Evolutionary conservation across 352 stramenopile species (phyloP).

Genomic region (Phytopythium sindhum): DNA sequence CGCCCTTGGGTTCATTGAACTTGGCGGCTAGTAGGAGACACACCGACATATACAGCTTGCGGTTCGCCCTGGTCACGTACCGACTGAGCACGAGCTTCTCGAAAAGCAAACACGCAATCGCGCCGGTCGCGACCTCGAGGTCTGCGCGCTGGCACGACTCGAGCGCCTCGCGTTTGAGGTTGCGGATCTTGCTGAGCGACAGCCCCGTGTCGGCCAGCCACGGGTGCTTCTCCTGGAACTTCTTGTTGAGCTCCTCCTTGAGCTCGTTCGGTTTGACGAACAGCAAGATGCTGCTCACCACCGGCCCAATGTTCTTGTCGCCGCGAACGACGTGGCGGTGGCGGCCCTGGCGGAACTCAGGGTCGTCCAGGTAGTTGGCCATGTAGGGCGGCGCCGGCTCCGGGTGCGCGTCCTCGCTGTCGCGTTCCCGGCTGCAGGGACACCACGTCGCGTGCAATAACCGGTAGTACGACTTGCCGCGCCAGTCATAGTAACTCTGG

Average conservation of each 20-base stretch:
- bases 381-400: constrained; percentile 41
- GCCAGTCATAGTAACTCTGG: constrained; percentile 73
- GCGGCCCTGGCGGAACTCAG: constrained; percentile 75
- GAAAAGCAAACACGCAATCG: constrained; percentile 96
- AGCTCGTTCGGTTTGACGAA: constrained; percentile 95
- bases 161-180: constrained; percentile 90
- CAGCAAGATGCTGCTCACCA: constrained; percentile 93
- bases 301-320: constrained; percentile 88
- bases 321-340: constrained; percentile 80
- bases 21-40: constrained; percentile 95
- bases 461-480: constrained; percentile 84
- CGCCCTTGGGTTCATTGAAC: constrained; percentile 82
- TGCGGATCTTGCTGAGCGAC: constrained; percentile 96
- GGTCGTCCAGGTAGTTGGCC: constrained; percentile 83
- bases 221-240: constrained; percentile 94
- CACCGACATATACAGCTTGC: constrained; percentile 94
- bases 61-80: constrained; percentile 95
- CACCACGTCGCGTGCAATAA: constrained; percentile 79
- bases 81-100: constrained; percentile 94
- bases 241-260: constrained; percentile 96
- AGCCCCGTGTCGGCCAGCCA: constrained; percentile 87
- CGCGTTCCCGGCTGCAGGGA: constrained; percentile 62
- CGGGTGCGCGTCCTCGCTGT: constrained; percentile 75
- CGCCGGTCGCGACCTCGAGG: constrained; percentile 93
- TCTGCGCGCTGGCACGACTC: constrained; percentile 68